phyloP scores from a whole-genome alignment of 148 eudicot genomes.

The Cornus kousa region DNA sequence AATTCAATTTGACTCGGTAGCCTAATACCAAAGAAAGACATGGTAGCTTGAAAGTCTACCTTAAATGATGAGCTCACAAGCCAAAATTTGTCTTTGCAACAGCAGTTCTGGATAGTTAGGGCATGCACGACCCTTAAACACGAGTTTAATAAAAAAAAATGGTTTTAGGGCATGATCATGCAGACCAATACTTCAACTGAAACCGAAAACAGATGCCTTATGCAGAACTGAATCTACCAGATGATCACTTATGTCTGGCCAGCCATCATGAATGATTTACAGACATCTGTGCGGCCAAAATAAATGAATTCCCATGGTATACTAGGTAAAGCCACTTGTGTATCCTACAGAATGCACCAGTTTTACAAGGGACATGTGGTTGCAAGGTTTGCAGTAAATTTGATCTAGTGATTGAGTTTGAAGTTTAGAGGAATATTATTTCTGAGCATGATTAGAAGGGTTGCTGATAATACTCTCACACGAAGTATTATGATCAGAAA shows the following conservation, averaged over 20 bases:
- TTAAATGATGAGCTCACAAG: not conserved
- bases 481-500: too few species aligned
- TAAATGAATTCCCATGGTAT: not conserved
- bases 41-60: not conserved
- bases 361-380: too few species aligned
- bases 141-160: not conserved
- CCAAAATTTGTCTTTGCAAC: slow-evolving; percentile 3
- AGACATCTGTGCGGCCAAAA: not conserved
- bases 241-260: not conserved
- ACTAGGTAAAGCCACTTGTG: too few species aligned
- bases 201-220: not conserved
- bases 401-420: too few species aligned
- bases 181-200: not conserved
- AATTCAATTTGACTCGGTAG: not conserved
- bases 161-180: not conserved
- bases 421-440: too few species aligned
- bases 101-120: not conserved
- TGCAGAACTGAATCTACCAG: not conserved
- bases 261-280: not conserved
- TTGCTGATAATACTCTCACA: too few species aligned
- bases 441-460: too few species aligned
- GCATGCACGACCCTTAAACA: not conserved
- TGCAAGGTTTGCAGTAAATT: too few species aligned
- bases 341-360: too few species aligned
- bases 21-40: not conserved